These are phyloP conservation scores for Sarocladium kiliense DNA, from an alignment of 2,329 filamentous ascomycete genomes.

Conservation along the genomic window DNA sequence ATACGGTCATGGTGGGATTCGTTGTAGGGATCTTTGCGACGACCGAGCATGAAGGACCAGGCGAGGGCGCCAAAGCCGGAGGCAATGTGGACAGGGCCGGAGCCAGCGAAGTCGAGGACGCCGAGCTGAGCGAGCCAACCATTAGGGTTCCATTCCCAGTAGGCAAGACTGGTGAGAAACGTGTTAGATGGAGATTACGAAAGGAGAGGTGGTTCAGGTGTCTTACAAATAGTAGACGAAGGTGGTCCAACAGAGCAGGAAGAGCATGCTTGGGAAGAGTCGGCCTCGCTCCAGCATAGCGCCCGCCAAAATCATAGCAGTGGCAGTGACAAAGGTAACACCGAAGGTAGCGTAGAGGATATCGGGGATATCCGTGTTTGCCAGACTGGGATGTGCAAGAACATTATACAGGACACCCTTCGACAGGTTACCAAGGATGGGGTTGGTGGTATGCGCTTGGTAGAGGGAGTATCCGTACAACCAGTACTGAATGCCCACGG, in stretches of 20 bases:
- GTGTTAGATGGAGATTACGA: neutral
- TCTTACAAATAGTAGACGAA: conserved; percentile 49
- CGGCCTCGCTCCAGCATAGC: conserved; percentile 31
- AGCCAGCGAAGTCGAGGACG: conserved; percentile 54
- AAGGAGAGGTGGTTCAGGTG: neutral
- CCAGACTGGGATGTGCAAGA: conserved; percentile 25
- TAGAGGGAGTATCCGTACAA: conserved; percentile 41
- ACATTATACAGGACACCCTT: conserved; percentile 27
- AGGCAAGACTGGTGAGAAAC: conserved; percentile 40
- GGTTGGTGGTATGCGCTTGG: conserved; percentile 24
- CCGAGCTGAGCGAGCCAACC: conserved; percentile 60
- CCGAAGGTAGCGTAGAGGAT: conserved; percentile 28
- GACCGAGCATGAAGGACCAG: conserved; percentile 57
- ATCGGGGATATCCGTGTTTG: conserved; percentile 28
- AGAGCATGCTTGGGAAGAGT: conserved; percentile 48
- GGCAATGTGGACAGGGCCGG: conserved; percentile 59
- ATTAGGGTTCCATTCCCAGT: conserved; percentile 61
- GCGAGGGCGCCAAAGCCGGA: conserved; percentile 57
- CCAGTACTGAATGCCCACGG: conserved; percentile 39
- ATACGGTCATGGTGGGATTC: conserved; percentile 33
- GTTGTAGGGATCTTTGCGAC: conserved; percentile 43
- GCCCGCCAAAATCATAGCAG: conserved; percentile 32
- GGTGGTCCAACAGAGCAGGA: conserved; percentile 57
- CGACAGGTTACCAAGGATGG: conserved; percentile 27
- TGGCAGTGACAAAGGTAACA: conserved; percentile 26